Base-by-base conservation (phyloP, 169 alveolate genomes). In the Plasmodium malariae region DNA sequence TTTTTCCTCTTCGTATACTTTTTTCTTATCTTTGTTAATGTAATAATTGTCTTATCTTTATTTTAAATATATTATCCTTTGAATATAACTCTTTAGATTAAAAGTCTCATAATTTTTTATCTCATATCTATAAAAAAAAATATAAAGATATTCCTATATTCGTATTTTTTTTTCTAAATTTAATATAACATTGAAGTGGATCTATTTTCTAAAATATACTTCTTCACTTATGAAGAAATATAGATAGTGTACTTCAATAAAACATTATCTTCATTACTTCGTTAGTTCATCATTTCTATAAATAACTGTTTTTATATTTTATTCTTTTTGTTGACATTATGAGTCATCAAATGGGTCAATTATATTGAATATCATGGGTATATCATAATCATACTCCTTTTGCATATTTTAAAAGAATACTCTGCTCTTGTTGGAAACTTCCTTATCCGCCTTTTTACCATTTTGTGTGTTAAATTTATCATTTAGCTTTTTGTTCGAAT, bases 211-310 rank as follows among this genome's bases (percentile, higher is more conserved):
- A 78, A 78, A 78, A 54, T 69, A 28, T 63, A 63, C 26, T n/a
- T 78, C 89, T 17, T 63, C 76, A 57, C 63, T 78, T 62, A 78
- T 62, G 63, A 78, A 78, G 43, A 78, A 78, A 57, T 40, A 78
- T 30, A 48, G 11, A 34, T 62, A 78, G 34, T 34, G 60, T 36
- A 78, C 37, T 45, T 78, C 78, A 63, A 78, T 70, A 63, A 43
- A 78, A 28, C 19, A 12, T 65, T 78, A 65, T 19, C 43, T 17
- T 43, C 60, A 17, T 9, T 65, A 78, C 28, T 54, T 78, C 21
- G 63, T 34, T 36, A 78, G 72, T 34, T 78, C 89, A 26, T 78
- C 76, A 78, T 78, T 78, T 63, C 11, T 62, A 32, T 63, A n/a
- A 78, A 78, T 68, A 28, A 63, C 40, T 1, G 78, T 62, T 48